Percentiles rank a stretch among this genome's conserved stretches.
These are phyloP conservation scores for Physcia stellaris DNA, from an alignment of 495 filamentous ascomycete species.

Conservation along the genomic window DNA sequence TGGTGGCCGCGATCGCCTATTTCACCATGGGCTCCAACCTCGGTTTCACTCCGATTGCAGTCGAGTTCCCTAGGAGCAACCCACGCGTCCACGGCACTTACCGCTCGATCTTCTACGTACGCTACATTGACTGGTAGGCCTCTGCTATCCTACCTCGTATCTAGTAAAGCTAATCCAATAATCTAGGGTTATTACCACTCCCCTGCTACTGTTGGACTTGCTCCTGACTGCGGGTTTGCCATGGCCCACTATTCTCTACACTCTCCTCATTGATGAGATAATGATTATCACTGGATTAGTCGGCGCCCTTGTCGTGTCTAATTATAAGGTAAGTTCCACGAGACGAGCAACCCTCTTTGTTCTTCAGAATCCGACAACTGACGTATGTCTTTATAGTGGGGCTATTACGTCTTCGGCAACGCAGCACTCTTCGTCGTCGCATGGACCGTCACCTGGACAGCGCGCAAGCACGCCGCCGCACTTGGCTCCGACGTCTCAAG, in stretches of 20 bases:
- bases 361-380: not conserved
- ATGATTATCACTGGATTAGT: conserved; percentile 52
- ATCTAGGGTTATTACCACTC: conserved; percentile 28
- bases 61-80: conserved; percentile 35
- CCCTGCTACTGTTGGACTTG: conserved; percentile 43
- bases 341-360: not conserved
- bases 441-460: conserved; percentile 43
- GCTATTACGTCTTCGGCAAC: conserved; percentile 51
- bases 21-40: conserved; percentile 57
- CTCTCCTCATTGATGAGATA: conserved; percentile 44
- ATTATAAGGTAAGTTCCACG: conserved; percentile 32
- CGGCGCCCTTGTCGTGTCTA: conserved; percentile 41
- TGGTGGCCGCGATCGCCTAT: conserved; percentile 52
- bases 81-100: conserved; percentile 28
- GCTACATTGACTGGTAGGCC: conserved; percentile 55
- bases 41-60: conserved; percentile 46
- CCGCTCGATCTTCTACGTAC: conserved; percentile 57
- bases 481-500: conserved; percentile 35
- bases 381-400: no score
- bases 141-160: conserved; percentile 24
- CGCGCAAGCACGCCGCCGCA: conserved; percentile 37
- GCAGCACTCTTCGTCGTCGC: conserved; percentile 37
- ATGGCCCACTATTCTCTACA: conserved; percentile 49
- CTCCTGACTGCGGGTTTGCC: conserved; percentile 51
- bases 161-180: conserved; percentile 8